Evolutionary conservation across 352 stramenopile genomes (phyloP).

Genomic region (Aphanomyces euteiches): DNA sequence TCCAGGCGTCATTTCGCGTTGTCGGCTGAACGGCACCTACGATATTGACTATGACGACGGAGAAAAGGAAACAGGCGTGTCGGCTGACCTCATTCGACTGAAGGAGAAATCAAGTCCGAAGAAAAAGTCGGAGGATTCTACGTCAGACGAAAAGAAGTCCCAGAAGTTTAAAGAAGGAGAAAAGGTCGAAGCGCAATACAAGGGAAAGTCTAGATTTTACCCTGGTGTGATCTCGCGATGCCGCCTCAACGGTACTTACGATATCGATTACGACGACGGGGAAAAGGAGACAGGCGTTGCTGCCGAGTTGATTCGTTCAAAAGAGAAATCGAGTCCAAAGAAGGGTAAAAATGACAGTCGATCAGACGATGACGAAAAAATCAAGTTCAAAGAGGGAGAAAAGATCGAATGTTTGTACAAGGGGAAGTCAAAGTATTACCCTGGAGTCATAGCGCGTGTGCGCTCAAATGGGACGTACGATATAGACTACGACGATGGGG

Average conservation of each 20-base stretch:
- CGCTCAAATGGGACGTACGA: slow-evolving; percentile 56
- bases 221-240: slow-evolving; percentile 57
- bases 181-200: slow-evolving; percentile 58
- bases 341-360: slow-evolving; percentile 28
- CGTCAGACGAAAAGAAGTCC: slow-evolving; percentile 27
- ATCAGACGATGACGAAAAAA: slow-evolving; percentile 24
- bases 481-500: slow-evolving; percentile 70
- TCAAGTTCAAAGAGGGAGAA: slow-evolving; percentile 34
- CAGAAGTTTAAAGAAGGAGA: slow-evolving; percentile 44
- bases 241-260: slow-evolving; percentile 59
- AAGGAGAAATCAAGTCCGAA: slow-evolving; percentile 35
- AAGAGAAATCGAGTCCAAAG: slow-evolving; percentile 34
- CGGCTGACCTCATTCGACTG: slow-evolving; percentile 29
- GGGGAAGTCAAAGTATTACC: slow-evolving; percentile 51
- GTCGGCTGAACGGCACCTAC: slow-evolving; percentile 33
- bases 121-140: slow-evolving; percentile 27
- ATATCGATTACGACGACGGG: slow-evolving; percentile 75
- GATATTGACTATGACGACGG: slow-evolving; percentile 43
- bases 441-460: slow-evolving; percentile 42
- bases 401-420: slow-evolving; percentile 50
- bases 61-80: slow-evolving; percentile 35
- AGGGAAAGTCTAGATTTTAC: slow-evolving; percentile 62
- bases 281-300: slow-evolving; percentile 52
- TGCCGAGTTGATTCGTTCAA: slow-evolving; percentile 39
- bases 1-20: slow-evolving; percentile 30